Conservation (phyloP, 352 stramenopile species). For the Phytophthora colocasiae region DNA sequence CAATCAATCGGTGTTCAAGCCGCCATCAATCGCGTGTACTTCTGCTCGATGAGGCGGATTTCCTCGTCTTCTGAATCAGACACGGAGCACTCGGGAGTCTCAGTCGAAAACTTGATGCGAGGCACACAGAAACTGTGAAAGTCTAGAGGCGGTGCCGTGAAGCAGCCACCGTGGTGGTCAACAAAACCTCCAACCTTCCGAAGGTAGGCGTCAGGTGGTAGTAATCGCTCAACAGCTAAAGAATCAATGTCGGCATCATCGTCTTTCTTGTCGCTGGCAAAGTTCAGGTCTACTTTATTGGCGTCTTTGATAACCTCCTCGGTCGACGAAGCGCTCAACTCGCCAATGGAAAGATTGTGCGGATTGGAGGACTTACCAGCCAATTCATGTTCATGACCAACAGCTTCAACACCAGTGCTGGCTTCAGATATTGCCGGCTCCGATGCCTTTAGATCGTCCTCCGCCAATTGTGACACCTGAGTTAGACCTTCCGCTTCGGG, state of each 20-base stretch:
- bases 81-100: conserved; percentile 32
- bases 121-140: conserved; percentile 82
- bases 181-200: conserved; percentile 53
- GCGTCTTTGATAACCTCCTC: background rate
- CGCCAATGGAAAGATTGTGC: conserved; percentile 22
- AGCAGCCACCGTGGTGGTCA: conserved; percentile 58
- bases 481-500: conserved; percentile 4
- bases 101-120: conserved; percentile 69
- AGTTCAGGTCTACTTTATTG: background rate
- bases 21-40: conserved; percentile 65
- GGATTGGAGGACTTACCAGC: conserved; percentile 2
- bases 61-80: conserved; percentile 85
- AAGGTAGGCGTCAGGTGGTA: conserved; percentile 59
- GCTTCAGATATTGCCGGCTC: conserved; percentile 5
- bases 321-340: conserved; percentile 21
- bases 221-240: conserved; percentile 33
- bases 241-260: conserved; percentile 19
- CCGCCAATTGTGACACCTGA: conserved; percentile 13
- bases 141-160: conserved; percentile 54
- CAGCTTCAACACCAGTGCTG: conserved; percentile 5
- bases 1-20: conserved; percentile 26
- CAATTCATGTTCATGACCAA: conserved; percentile 8
- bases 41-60: conserved; percentile 76
- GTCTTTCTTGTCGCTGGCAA: conserved; percentile 19
- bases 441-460: background rate